phyloP scores from a whole-genome alignment of 163 green algal genomes.

The Volvox carteri region DNA sequence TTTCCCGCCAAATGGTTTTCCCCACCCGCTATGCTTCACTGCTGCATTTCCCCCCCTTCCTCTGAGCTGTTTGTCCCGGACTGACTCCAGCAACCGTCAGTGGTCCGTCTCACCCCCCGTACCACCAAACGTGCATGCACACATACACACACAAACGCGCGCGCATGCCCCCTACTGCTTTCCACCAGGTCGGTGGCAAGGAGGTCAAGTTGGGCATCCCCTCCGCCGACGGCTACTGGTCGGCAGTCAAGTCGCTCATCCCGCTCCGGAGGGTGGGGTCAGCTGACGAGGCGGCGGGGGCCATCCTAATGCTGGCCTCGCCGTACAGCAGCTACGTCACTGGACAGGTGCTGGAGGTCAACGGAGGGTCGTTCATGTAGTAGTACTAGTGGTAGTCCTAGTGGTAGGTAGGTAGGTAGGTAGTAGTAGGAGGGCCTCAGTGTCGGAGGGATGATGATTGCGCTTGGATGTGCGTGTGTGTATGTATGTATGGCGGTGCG shows the following conservation, averaged over 20 bases:
- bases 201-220: constrained; percentile 85
- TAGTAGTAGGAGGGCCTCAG: too few relatives aligned
- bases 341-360: constrained; percentile 87
- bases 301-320: constrained; percentile 85
- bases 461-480: background rate
- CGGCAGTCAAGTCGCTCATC: constrained; percentile 70
- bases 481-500: background rate
- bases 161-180: too few relatives aligned
- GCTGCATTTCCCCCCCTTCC: too few relatives aligned
- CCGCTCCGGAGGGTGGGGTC: constrained; percentile 79
- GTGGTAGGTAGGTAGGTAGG: too few relatives aligned
- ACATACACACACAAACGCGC: too few relatives aligned
- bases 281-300: constrained; percentile 84
- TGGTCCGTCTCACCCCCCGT: too few relatives aligned
- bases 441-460: background rate
- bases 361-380: constrained; percentile 81
- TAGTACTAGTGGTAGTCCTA: too few relatives aligned
- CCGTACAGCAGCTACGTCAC: constrained; percentile 84
- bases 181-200: constrained; percentile 77
- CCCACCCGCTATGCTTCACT: too few relatives aligned
- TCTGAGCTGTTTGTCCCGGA: too few relatives aligned
- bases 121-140: too few relatives aligned
- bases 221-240: constrained; percentile 63
- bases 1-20: too few relatives aligned
- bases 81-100: too few relatives aligned